phyloP scores from a whole-genome alignment of 1,284 basidiomycete species.

The Gymnopus androsaceus region DNA sequence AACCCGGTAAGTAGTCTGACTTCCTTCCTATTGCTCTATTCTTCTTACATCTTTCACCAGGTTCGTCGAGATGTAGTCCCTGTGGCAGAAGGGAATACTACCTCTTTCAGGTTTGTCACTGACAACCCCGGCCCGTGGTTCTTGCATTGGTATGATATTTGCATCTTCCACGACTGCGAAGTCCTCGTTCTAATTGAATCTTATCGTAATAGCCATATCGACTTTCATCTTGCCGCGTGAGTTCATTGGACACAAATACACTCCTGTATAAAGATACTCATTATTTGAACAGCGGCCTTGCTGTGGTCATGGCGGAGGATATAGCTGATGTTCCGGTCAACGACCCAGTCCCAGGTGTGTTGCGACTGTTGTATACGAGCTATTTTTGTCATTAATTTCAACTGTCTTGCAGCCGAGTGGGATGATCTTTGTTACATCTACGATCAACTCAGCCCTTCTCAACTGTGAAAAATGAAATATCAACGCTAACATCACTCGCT shows the following conservation, averaged over 20 bases:
- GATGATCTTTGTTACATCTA: conserved; percentile 37
- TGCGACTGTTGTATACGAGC: background rate
- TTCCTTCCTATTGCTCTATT: background rate
- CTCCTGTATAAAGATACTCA: no score
- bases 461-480: no score
- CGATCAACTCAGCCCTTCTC: conserved; percentile 19
- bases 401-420: conserved; percentile 23
- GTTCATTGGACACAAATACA: background rate
- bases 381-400: background rate
- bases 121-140: conserved; percentile 19
- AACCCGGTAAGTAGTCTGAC: conserved; percentile 28
- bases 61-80: conserved; percentile 11
- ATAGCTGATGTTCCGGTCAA: conserved; percentile 21
- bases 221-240: conserved; percentile 33
- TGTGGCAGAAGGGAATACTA: background rate
- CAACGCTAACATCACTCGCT: no score
- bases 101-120: conserved; percentile 14
- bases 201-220: conserved; percentile 27
- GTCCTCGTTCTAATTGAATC: background rate
- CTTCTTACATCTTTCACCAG: background rate
- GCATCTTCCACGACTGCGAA: background rate
- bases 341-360: conserved; percentile 10
- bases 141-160: conserved; percentile 16
- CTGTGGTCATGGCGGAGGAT: conserved; percentile 44
- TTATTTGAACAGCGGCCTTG: conserved; percentile 35